phyloP scores from a whole-genome alignment of 2,329 filamentous ascomycete genomes.

The Acephala macrosclerotiorum region DNA sequence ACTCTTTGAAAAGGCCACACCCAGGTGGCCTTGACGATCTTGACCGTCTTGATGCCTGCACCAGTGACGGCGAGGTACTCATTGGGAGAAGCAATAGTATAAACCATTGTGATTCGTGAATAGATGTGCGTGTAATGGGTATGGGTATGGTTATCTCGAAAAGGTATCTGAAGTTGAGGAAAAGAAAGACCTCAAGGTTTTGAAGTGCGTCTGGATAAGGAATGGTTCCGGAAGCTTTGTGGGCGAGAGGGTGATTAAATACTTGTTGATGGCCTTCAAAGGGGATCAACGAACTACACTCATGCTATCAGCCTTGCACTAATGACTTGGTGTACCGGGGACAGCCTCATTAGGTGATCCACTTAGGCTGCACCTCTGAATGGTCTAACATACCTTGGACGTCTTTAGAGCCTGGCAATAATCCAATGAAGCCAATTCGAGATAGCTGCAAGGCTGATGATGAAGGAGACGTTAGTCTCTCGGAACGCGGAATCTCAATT shows the following conservation, averaged over 20 bases:
- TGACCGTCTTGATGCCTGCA: conserved; percentile 75
- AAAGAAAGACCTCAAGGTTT: background rate
- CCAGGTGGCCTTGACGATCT: conserved; percentile 80
- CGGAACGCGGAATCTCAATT: background rate
- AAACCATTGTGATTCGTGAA: conserved; percentile 56
- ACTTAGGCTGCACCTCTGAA: background rate
- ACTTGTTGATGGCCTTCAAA: background rate
- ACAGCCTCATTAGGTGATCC: conserved; percentile 1
- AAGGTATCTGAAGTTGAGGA: background rate
- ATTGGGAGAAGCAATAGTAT: conserved; percentile 76
- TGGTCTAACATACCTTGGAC: background rate
- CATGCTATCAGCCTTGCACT: background rate
- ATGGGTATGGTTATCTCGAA: background rate
- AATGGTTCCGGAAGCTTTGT: background rate
- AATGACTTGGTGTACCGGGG: background rate
- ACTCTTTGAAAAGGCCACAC: conserved; percentile 75
- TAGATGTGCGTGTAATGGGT: conserved; percentile 3
- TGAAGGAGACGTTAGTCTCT: background rate
- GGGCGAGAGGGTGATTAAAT: background rate
- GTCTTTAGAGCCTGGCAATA: background rate
- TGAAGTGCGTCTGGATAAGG: background rate
- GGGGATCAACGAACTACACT: background rate
- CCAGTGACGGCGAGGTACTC: conserved; percentile 90
- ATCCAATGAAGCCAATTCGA: background rate
- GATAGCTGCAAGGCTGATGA: background rate